Conservation (phyloP, 2,329 filamentous ascomycete species). For the Gaeumannomyces sp. region DNA sequence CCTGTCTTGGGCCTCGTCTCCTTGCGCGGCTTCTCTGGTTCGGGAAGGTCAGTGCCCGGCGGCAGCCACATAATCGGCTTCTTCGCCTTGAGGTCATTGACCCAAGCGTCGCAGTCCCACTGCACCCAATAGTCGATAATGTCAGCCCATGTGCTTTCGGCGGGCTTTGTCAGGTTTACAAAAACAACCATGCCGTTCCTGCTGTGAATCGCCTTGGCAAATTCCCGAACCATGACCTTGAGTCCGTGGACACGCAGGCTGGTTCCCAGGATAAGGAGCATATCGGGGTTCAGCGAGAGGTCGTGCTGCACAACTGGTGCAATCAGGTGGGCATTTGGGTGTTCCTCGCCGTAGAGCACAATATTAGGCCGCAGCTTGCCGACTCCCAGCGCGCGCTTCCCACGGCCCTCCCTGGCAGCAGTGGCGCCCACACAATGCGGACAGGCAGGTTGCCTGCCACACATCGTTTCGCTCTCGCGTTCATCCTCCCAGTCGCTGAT, state of each 20-base stretch:
- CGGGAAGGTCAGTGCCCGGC: slow-evolving; percentile 29
- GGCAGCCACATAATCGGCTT: slow-evolving; percentile 56
- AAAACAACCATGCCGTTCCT: slow-evolving; percentile 64
- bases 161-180: slow-evolving; percentile 66
- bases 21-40: slow-evolving; percentile 31
- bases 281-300: slow-evolving; percentile 55
- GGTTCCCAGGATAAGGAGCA: slow-evolving; percentile 65
- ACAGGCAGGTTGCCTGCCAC: slow-evolving; percentile 61
- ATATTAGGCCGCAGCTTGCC: slow-evolving; percentile 66
- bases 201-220: slow-evolving; percentile 64
- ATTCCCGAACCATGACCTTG: slow-evolving; percentile 64
- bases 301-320: slow-evolving; percentile 64
- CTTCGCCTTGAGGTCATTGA: slow-evolving; percentile 53
- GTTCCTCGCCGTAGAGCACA: slow-evolving; percentile 68
- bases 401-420: slow-evolving; percentile 54
- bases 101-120: slow-evolving; percentile 72
- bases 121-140: slow-evolving; percentile 69
- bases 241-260: slow-evolving; percentile 65
- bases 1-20: slow-evolving; percentile 18
- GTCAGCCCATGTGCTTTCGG: slow-evolving; percentile 67
- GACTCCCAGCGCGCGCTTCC: slow-evolving; percentile 61
- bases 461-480: slow-evolving; percentile 50
- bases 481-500: slow-evolving; percentile 55
- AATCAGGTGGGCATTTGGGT: slow-evolving; percentile 62
- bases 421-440: slow-evolving; percentile 59